Evolutionary conservation across 106 monocot species (phyloP).

Genomic region (Acanthochlamys bracteata): DNA sequence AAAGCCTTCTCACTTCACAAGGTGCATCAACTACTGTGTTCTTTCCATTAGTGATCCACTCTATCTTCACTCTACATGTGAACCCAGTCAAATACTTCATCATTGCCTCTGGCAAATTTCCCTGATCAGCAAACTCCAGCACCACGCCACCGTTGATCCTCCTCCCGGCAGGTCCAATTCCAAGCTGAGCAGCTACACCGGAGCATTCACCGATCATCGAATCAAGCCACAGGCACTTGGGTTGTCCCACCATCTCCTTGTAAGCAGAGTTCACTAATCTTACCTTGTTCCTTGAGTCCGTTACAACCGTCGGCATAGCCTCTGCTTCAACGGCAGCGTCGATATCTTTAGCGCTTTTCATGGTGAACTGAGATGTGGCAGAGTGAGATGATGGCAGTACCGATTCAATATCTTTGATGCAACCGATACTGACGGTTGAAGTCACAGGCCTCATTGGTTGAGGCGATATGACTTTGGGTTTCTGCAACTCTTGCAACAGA

Average conservation of each 20-base stretch:
- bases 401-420: slow-evolving; percentile 31
- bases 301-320: slow-evolving; percentile 57
- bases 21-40: neutral
- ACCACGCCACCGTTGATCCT: slow-evolving; percentile 53
- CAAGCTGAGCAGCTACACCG: neutral
- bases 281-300: slow-evolving; percentile 71
- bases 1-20: neutral
- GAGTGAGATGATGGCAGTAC: neutral
- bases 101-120: no score
- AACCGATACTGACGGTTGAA: slow-evolving; percentile 58
- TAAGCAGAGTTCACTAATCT: slow-evolving; percentile 64
- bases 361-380: neutral
- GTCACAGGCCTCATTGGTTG: slow-evolving; percentile 67
- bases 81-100: neutral
- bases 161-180: slow-evolving; percentile 11
- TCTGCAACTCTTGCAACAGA: slow-evolving; percentile 45
- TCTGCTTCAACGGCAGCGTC: slow-evolving; percentile 77
- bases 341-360: slow-evolving; percentile 41
- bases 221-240: slow-evolving; percentile 60
- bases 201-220: no score
- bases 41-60: neutral
- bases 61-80: neutral
- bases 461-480: slow-evolving; percentile 49
- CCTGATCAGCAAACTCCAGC: slow-evolving; percentile 31
- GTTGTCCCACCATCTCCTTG: slow-evolving; percentile 63